Evolutionary conservation across 2,329 filamentous ascomycete genomes (phyloP).

Genomic region (Diaporthe aspalathi): DNA sequence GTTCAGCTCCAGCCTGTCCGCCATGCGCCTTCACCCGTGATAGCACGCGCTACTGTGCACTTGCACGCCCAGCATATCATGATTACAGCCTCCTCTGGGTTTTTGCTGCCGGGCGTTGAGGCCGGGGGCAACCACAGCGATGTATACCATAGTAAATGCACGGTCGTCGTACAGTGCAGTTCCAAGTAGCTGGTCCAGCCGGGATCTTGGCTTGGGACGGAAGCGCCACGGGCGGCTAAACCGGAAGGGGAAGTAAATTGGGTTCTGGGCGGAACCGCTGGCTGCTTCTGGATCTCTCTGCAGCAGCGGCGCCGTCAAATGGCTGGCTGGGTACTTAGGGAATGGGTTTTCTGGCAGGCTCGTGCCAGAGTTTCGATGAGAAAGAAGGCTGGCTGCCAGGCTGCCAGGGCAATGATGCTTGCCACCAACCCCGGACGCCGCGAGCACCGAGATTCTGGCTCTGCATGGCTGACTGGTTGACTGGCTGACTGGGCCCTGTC

Average conservation of each 20-base stretch:
- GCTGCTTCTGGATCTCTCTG: constrained; percentile 15
- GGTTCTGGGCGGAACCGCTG: constrained; percentile 21
- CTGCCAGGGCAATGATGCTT: constrained; percentile 1
- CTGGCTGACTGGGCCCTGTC: not conserved
- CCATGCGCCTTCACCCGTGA: not conserved
- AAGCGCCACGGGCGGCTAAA: not conserved
- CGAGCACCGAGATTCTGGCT: constrained; percentile 11
- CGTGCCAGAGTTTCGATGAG: not conserved
- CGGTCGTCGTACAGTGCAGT: constrained; percentile 7
- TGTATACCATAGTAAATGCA: not conserved
- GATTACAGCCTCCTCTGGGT: not conserved
- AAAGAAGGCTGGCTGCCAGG: too few species aligned
- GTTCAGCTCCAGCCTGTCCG: not conserved
- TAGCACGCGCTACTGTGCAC: not conserved
- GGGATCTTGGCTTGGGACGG: constrained; percentile 7
- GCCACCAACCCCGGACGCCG: constrained; percentile 13
- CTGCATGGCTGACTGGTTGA: not conserved
- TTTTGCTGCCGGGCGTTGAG: not conserved
- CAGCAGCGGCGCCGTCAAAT: constrained; percentile 20
- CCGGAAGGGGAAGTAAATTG: constrained; percentile 22
- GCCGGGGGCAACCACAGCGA: constrained; percentile 4
- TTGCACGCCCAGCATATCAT: not conserved
- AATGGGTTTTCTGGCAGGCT: constrained; percentile 4
- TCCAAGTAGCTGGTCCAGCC: constrained; percentile 25
- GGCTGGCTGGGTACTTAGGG: constrained; percentile 29